These are phyloP conservation scores for Beauveria bassiana DNA, from an alignment of 2,329 filamentous ascomycete genomes.

Conservation along the genomic window DNA sequence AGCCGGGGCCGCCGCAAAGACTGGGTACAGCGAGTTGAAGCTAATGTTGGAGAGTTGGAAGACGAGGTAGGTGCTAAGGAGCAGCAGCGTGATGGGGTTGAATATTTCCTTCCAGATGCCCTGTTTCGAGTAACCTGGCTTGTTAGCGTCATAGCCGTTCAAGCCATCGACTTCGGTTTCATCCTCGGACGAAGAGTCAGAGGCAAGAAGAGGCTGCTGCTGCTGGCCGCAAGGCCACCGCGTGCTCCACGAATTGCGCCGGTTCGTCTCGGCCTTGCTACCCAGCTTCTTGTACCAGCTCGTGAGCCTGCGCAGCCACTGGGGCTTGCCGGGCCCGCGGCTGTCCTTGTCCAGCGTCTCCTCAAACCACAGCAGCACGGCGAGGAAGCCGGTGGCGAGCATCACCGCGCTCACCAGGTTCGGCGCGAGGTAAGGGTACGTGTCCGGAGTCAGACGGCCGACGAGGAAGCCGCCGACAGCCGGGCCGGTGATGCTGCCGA, in stretches of 20 bases:
- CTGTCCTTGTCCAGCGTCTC: slow-evolving; percentile 53
- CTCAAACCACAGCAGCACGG: slow-evolving; percentile 74
- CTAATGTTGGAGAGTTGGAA: slow-evolving; percentile 93
- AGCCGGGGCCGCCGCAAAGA: slow-evolving; percentile 69
- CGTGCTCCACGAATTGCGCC: slow-evolving; percentile 29
- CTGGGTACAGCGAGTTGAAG: slow-evolving; percentile 91
- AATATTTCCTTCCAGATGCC: slow-evolving; percentile 50
- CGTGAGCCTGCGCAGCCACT: slow-evolving; percentile 25
- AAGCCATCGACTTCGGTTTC: slow-evolving; percentile 13
- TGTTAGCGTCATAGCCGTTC: slow-evolving; percentile 16
- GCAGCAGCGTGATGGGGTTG: slow-evolving; percentile 72
- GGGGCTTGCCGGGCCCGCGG: slow-evolving; percentile 23
- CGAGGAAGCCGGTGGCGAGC: slow-evolving; percentile 61
- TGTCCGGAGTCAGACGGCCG: slow-evolving; percentile 46
- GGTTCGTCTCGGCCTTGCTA: slow-evolving; percentile 10
- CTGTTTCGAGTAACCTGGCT: slow-evolving; percentile 26
- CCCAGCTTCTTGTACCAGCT: slow-evolving; percentile 18
- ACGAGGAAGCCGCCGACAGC: slow-evolving; percentile 83
- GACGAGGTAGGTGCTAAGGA: slow-evolving; percentile 80
- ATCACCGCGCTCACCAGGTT: slow-evolving; percentile 73
- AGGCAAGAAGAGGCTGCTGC: slow-evolving; percentile 25
- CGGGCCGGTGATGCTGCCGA: slow-evolving; percentile 89
- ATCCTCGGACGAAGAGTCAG: slow-evolving; percentile 19
- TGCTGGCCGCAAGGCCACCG: slow-evolving; percentile 27
- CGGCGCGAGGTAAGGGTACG: slow-evolving; percentile 76